Evolutionary conservation across 352 stramenopile species (phyloP), one percentile per base, ranked within the genome.

Genomic region (Phytopythium mirpurense): DNA sequence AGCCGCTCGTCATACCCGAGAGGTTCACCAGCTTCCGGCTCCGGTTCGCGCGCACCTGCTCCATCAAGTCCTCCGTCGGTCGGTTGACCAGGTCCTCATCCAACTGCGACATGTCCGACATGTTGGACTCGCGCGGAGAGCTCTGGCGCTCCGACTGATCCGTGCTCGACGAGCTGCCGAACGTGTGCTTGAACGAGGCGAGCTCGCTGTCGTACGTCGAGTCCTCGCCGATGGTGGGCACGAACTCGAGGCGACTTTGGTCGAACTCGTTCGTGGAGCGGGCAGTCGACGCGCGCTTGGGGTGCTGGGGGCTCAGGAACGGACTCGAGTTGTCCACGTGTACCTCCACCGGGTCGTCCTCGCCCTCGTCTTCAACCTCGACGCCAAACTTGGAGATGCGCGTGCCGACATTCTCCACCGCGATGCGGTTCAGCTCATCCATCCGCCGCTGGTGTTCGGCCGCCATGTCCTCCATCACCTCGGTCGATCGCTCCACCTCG

Each of bases 71-170:
- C 19, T 68, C 63, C 12, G 72, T 83, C 7, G 72, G 70, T 15
- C 72, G 72, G 48, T 74, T 70, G 41, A 83, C 55, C 35, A 81
- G 56, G 16, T 79, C 70, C 35, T 81, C 70, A 36, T 80, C 72
- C n/a, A 83, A 36, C 2, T 43, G 52, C 16, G 50, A 56, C 38
- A 48, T 48, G 15, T 46, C 37, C 2, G 68, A 76, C 38, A 57
- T 42, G n/a, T 42, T 50, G 32, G 48, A 54, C 35, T 54, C 48
- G 2, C 48, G 48, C 1, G 56, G 57, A 46, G 58, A 67, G 26
- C 19, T 34, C 7, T 60, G 27, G 18, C 56, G 52, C 27, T 76
- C 63, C 6, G 50, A 68, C 29, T 31, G 23, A 14, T 68, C 67
- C 3, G 59, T 66, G 24, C 58, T 71, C 19, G 49, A 65, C 29